Base-by-base conservation (phyloP, 768 basidiomycete genomes). In the Fistulinella prunicolor region DNA sequence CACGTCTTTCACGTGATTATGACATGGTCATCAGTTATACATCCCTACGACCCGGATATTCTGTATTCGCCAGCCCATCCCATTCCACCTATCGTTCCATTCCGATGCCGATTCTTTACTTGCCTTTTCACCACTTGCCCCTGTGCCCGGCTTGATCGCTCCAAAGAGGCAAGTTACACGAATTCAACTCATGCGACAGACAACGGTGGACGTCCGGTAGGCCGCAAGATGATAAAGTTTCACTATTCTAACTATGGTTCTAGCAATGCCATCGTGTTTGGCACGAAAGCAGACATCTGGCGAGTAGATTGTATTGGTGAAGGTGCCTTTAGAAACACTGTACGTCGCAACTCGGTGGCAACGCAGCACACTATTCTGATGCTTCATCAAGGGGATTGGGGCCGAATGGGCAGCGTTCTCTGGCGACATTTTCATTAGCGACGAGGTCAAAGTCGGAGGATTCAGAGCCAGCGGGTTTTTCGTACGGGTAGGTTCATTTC, bases 241-340 rank as follows among this genome's bases (percentile, higher is more conserved):
- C 4, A 4, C 1, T 39, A 35, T 45, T 35, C 28, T 54, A 14
- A 51, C 47, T 35, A 34, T 23, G 38, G 23, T 38, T 34, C 17
- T 52, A 83, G 81, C 35, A 80, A 81, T 54, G 58, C 70, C 2
- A 49, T 73, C 16, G 56, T 77, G 16, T 56, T 72, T 9, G 77
- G 75, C 1, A 76, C 78, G n/a, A 85, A 82, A 62, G 76, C 83
- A 2, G 81, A 86, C 53, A 87, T 87, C 20, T 88, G 85, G 84
- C 71, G 78, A 47, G 74, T 80, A 1, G 82, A 82, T 52, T 72
- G 68, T 46, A 80, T 86, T 30, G 85, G 85, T 8, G 79, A 81
- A 57, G 85, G 76, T n/a, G 64, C 61, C 10, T 85, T 89, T 57
- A 74, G 62, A 51, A 78, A 77, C 57, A 68, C 71, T 49, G 84